Percentiles rank a stretch among this genome's conserved stretches.
Evolutionary conservation across 2,329 filamentous ascomycete species (phyloP).

Genomic region (Paecilomyces sp.): DNA sequence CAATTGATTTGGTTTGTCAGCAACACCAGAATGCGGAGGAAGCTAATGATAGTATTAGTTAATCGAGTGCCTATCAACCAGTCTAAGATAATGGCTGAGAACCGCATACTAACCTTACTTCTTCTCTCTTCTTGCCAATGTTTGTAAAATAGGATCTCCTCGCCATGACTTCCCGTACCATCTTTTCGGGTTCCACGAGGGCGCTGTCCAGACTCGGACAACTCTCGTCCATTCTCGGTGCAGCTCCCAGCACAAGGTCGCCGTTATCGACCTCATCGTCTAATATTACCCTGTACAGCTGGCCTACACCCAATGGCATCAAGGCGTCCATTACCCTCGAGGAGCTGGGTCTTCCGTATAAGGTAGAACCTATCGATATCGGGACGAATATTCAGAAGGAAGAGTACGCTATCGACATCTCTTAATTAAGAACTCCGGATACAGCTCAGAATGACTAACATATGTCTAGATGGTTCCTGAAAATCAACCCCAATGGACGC

Average conservation of each 20-base stretch:
- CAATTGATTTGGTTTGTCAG: not conserved
- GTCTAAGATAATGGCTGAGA: too few relatives aligned
- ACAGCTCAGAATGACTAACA: not conserved
- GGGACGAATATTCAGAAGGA: conserved; percentile 39
- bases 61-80: too few relatives aligned
- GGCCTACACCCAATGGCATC: conserved; percentile 25
- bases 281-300: conserved; percentile 23
- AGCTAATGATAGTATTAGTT: too few relatives aligned
- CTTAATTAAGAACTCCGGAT: not conserved
- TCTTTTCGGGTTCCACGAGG: not conserved
- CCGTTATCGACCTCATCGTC: not conserved
- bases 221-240: not conserved
- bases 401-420: conserved; percentile 9
- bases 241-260: not conserved
- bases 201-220: not conserved
- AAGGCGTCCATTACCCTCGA: conserved; percentile 32
- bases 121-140: too few relatives aligned
- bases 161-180: not conserved
- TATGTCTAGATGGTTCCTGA: conserved; percentile 34
- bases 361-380: conserved; percentile 33
- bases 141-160: not conserved
- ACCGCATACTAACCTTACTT: too few relatives aligned
- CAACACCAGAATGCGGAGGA: not conserved
- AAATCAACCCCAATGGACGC: conserved; percentile 44
- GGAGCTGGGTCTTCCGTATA: conserved; percentile 28